Base-by-base conservation (phyloP, 164 flowering plant species). In the Houttuynia cordata region DNA sequence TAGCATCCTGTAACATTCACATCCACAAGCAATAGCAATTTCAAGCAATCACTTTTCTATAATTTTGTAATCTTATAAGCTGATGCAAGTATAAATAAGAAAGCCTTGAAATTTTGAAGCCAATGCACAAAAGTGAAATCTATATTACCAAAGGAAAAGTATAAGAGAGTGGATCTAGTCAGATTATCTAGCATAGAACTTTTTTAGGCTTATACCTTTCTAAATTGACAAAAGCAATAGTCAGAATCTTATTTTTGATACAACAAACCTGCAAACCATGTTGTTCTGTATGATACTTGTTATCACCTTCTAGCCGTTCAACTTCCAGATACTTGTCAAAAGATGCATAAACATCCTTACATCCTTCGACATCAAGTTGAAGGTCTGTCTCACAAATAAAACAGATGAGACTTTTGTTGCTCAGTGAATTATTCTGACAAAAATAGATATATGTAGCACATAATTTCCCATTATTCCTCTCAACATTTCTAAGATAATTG, bases 321-420 rank as follows among this genome's bases (percentile, higher is more conserved):
- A 91, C 96, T 75, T 84, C 96, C 41, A 91, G 91, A 84, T 88
- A 91, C 72, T 86, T 91, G 70, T 91, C 96, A 77, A 91, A 91
- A 21, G 97, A 91, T 59, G 91, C 96, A 79, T 91, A 91, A 51
- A 91, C 96, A 81, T 91, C 97, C 22, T 77, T 72, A 65, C 97
- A 91, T 45, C 97, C 97, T 79, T 88, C 88, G 55, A 91, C 97
- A 79, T 91, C 97, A 72, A 91, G 93, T 70, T 91, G 97, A 62
- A 91, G 91, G 63, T 91, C 97, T 91, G 79, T 61, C 61, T 71
- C 24, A 9, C 40, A 21, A 70, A 20, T n/a, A n/a, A 60, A 40
- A 15, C 53, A 24, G 40, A 41, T 40, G n/a, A n/a, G n/a, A n/a
- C n/a, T n/a, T n/a, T n/a, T n/a, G n/a, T n/a, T n/a, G n/a, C n/a